Evolutionary conservation across 441 rosid species (phyloP).

Genomic region (Geranium incanum): DNA sequence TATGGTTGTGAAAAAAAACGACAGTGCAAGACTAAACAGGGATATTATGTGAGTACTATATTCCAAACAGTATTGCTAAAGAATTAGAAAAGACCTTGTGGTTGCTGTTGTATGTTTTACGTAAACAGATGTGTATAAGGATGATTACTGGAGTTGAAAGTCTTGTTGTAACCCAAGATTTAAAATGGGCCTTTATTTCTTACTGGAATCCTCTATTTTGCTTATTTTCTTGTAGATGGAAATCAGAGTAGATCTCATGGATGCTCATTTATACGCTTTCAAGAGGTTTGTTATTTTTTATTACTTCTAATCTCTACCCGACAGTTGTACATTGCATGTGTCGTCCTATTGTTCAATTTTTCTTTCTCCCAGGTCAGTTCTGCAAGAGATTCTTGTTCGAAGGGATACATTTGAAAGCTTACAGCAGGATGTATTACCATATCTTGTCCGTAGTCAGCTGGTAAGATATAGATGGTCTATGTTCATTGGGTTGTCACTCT

Average conservation of each 20-base stretch:
- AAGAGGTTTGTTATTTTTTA: slow-evolving; percentile 51
- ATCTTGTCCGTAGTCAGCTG: slow-evolving; percentile 87
- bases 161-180: neutral
- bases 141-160: neutral
- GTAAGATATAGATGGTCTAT: slow-evolving; percentile 43
- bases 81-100: neutral
- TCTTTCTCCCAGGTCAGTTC: slow-evolving; percentile 47
- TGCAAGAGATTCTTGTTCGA: slow-evolving; percentile 59
- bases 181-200: neutral
- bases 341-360: slow-evolving; percentile 10
- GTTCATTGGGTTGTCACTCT: slow-evolving; percentile 12
- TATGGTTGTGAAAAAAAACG: neutral
- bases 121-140: neutral
- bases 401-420: slow-evolving; percentile 69
- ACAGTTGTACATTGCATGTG: neutral
- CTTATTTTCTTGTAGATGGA: slow-evolving; percentile 56
- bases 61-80: neutral
- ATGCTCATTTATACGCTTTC: slow-evolving; percentile 92
- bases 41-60: neutral
- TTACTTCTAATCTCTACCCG: slow-evolving; percentile 6
- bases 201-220: slow-evolving; percentile 18
- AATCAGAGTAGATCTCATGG: slow-evolving; percentile 81
- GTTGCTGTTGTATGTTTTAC: neutral
- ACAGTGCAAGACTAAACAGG: neutral
- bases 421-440: slow-evolving; percentile 78